Evolutionary conservation across 306 rosid genomes (phyloP).

Genomic region (Fragaria nilgerrensis): DNA sequence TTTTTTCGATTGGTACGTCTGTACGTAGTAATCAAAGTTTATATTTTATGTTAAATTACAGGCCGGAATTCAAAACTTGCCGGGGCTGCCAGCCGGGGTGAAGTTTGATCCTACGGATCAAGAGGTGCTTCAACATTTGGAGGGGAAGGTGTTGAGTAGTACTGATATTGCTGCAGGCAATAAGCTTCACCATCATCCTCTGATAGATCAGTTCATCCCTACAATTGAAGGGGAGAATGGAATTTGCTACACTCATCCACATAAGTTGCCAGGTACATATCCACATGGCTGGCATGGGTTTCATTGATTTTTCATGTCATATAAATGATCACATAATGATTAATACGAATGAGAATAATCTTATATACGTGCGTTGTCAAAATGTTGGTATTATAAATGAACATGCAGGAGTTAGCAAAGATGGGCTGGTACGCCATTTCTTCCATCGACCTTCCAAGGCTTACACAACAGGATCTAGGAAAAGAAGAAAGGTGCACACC

Average conservation of each 20-base stretch:
- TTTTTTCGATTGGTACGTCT: background rate
- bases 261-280: conserved; percentile 59
- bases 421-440: conserved; percentile 82
- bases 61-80: conserved; percentile 50
- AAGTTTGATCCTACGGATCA: conserved; percentile 89
- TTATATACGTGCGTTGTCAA: background rate
- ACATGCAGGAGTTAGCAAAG: conserved; percentile 77
- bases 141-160: conserved; percentile 47
- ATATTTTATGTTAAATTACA: background rate
- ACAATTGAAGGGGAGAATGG: conserved; percentile 78
- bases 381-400: background rate
- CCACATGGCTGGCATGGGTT: background rate
- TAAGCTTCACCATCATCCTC: conserved; percentile 53
- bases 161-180: conserved; percentile 46
- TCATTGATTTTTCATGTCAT: background rate
- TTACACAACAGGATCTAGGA: conserved; percentile 86
- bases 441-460: conserved; percentile 92
- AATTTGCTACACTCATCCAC: conserved; percentile 79
- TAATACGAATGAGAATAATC: background rate
- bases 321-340: background rate
- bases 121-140: conserved; percentile 73
- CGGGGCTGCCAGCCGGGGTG: conserved; percentile 78
- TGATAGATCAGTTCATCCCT: conserved; percentile 73
- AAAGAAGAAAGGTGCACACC: conserved; percentile 76
- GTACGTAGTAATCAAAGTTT: background rate